A percentile compares a stretch with the other conserved stretches of the same genome.
phyloP scores from a whole-genome alignment of 2,329 filamentous ascomycete genomes.

The Cercospora canescens region DNA sequence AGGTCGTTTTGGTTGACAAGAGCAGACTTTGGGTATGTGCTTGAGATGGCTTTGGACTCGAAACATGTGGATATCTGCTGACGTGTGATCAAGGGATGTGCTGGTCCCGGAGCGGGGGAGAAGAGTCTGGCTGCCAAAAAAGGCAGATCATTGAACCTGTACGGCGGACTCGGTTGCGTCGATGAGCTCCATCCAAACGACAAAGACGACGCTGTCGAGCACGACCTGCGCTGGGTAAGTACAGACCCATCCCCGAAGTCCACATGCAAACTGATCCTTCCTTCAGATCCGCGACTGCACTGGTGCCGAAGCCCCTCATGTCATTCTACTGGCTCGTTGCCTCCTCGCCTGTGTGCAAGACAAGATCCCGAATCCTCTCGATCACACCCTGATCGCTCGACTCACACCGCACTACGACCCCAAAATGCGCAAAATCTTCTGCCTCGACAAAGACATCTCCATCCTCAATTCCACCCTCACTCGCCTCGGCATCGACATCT shows the following conservation, averaged over 20 bases:
- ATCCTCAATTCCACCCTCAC: conserved; percentile 71
- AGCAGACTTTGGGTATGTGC: conserved; percentile 30
- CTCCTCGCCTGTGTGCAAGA: conserved; percentile 24
- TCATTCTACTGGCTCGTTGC: conserved; percentile 25
- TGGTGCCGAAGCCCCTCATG: conserved; percentile 9
- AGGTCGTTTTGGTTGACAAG: conserved; percentile 25
- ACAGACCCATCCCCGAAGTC: conserved; percentile 15
- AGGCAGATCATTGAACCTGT: conserved; percentile 15
- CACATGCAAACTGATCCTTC: neutral
- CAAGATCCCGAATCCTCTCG: conserved; percentile 26
- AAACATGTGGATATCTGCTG: neutral
- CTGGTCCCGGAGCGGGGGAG: conserved; percentile 14
- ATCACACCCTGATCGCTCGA: conserved; percentile 29
- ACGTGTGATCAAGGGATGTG: conserved; percentile 17
- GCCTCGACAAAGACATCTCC: conserved; percentile 69
- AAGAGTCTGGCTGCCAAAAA: neutral
- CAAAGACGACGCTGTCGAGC: conserved; percentile 13
- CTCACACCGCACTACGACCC: conserved; percentile 30
- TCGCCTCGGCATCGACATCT: conserved; percentile 79
- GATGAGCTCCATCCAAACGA: conserved; percentile 29
- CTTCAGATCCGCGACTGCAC: conserved; percentile 15
- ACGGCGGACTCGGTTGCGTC: conserved; percentile 23
- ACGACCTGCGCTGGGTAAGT: conserved; percentile 28
- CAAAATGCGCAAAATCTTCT: conserved; percentile 52
- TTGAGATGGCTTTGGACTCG: neutral